Evolutionary conservation across 2,329 filamentous ascomycete species (phyloP).

Genomic region (Huntiella abstrusa): DNA sequence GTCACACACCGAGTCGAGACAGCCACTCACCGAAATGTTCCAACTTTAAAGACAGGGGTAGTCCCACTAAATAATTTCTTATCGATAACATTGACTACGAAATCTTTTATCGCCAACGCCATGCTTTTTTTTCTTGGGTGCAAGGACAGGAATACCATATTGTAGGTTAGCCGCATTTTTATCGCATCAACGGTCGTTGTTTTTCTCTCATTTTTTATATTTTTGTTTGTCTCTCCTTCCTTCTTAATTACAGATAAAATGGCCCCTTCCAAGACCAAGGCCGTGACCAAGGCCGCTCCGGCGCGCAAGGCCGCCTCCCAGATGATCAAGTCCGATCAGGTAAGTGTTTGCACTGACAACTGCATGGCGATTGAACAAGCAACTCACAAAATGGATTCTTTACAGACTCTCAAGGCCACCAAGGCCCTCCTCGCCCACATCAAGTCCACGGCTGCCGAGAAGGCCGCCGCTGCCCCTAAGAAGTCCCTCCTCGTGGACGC

Average conservation of each 20-base stretch:
- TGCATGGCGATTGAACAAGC: not conserved
- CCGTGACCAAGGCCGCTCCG: not conserved
- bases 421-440: conserved; percentile 44
- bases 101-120: conserved; percentile 11
- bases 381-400: not conserved
- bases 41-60: not conserved
- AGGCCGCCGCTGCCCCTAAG: conserved; percentile 28
- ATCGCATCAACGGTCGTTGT: not conserved
- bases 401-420: conserved; percentile 40
- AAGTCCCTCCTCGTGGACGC: conserved; percentile 35
- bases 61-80: conserved; percentile 9
- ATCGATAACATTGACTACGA: conserved; percentile 10
- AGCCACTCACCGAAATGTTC: conserved; percentile 1
- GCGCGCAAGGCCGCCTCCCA: conserved; percentile 4
- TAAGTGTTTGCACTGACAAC: not conserved
- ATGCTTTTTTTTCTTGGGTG: not conserved
- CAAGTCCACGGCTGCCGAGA: conserved; percentile 33
- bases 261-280: conserved; percentile 7
- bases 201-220: not conserved
- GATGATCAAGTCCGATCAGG: conserved; percentile 7
- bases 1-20: not conserved
- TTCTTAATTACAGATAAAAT: conserved; percentile 4
- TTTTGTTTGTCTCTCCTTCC: not conserved
- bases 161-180: not conserved
- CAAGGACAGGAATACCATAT: not conserved